Evolutionary conservation across 2,329 filamentous ascomycete species (phyloP).

Genomic region (Chrysoporthe austroafricana): DNA sequence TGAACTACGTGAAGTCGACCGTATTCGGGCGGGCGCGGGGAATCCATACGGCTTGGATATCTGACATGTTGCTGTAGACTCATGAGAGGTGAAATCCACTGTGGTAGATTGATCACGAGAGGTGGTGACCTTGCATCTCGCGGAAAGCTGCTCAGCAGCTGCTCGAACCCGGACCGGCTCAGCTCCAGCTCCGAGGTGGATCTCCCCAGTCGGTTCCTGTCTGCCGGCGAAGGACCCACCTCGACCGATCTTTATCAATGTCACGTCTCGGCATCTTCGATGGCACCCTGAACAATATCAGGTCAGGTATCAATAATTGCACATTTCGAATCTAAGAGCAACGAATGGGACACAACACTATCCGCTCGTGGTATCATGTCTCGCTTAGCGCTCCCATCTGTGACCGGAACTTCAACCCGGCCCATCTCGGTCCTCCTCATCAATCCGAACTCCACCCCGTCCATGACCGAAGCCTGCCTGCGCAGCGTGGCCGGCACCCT

Average conservation of each 20-base stretch:
- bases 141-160: not conserved
- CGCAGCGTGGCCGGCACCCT: slow-evolving; percentile 46
- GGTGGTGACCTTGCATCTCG: not conserved
- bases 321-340: not conserved
- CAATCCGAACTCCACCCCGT: slow-evolving; percentile 63
- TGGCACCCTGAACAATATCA: not conserved
- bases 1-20: not conserved
- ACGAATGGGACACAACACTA: not conserved
- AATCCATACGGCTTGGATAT: no score
- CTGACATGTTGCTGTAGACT: no score
- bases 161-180: not conserved
- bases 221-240: not conserved
- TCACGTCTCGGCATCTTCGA: not conserved
- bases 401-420: slow-evolving; percentile 21
- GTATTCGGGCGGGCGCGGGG: not conserved
- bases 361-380: not conserved
- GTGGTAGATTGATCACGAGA: no score
- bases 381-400: slow-evolving; percentile 5
- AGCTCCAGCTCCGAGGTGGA: not conserved
- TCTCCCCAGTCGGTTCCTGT: not conserved
- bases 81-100: no score
- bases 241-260: not conserved
- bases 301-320: no score
- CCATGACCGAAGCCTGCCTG: slow-evolving; percentile 60
- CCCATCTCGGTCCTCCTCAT: slow-evolving; percentile 56